Percentiles rank a stretch among this genome's conserved stretches.
These are phyloP conservation scores for Globisporangium yorkense DNA, from an alignment of 352 stramenopile genomes.

Conservation along the genomic window DNA sequence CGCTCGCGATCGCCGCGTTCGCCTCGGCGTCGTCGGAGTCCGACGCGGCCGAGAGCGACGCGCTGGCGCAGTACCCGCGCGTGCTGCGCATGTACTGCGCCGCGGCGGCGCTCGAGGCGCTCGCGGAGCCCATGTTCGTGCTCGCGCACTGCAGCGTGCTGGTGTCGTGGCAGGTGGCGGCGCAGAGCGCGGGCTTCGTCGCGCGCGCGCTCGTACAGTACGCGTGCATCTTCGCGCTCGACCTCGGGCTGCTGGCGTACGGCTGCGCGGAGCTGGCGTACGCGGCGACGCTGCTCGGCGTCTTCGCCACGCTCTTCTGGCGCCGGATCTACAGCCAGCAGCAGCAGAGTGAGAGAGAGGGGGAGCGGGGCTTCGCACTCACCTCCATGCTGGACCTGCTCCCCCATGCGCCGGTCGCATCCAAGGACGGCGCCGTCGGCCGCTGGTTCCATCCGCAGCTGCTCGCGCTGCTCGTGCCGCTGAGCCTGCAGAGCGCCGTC, in stretches of 20 bases:
- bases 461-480: slow-evolving; percentile 47
- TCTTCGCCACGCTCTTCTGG: slow-evolving; percentile 56
- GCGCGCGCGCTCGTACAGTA: slow-evolving; percentile 66
- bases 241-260: slow-evolving; percentile 66
- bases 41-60: not conserved
- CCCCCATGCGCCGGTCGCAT: slow-evolving; percentile 12
- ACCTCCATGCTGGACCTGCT: slow-evolving; percentile 48
- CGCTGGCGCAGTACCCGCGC: slow-evolving; percentile 35
- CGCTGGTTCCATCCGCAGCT: slow-evolving; percentile 53
- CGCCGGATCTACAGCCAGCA: slow-evolving; percentile 23
- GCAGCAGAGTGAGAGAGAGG: not conserved
- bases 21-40: not conserved
- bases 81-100: slow-evolving; percentile 73
- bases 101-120: slow-evolving; percentile 70
- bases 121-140: slow-evolving; percentile 81
- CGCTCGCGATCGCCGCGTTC: slow-evolving; percentile 11
- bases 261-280: slow-evolving; percentile 75
- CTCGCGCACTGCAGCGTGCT: slow-evolving; percentile 70
- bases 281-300: slow-evolving; percentile 44
- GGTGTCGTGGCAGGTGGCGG: slow-evolving; percentile 79
- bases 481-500: slow-evolving; percentile 92
- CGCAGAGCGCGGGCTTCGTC: slow-evolving; percentile 71
- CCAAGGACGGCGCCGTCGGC: not conserved
- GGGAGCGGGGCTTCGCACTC: slow-evolving; percentile 29
- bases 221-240: slow-evolving; percentile 49